Conservation (phyloP, 2,329 filamentous ascomycete genomes). For the Arachnomyces sp. region DNA sequence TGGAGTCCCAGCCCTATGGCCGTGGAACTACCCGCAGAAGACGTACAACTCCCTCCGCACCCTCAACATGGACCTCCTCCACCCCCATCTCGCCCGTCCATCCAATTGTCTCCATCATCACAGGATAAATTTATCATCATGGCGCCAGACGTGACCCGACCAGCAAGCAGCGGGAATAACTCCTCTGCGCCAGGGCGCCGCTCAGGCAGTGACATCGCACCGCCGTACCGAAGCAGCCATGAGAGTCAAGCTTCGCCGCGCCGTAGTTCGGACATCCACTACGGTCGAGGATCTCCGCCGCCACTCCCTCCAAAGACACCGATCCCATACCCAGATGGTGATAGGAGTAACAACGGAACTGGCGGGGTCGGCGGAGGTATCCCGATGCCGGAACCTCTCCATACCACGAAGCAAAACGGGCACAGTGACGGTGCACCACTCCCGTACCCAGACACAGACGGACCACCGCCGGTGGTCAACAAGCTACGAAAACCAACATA, state of each 20-base stretch:
- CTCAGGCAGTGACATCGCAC: conserved; percentile 19
- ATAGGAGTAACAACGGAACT: conserved; percentile 19
- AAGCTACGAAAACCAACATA: conserved; percentile 79
- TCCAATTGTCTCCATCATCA: conserved; percentile 40
- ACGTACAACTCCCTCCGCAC: conserved; percentile 33
- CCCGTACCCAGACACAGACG: conserved; percentile 76
- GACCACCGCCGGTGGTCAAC: conserved; percentile 75
- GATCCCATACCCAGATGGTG: conserved; percentile 46
- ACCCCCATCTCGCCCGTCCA: conserved; percentile 15
- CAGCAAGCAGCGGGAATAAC: conserved; percentile 24
- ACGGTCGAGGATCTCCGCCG: conserved; percentile 43
- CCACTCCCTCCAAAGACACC: conserved; percentile 73
- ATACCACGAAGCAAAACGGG: conserved; percentile 18
- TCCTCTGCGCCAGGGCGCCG: conserved; percentile 21
- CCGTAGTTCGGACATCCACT: conserved; percentile 27
- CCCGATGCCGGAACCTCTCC: conserved; percentile 30
- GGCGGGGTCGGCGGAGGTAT: conserved; percentile 11
- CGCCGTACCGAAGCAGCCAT: conserved; percentile 29
- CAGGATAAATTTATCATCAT: conserved; percentile 62
- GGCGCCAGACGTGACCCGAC: conserved; percentile 49
- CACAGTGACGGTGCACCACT: conserved; percentile 31
- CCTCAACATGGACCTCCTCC: conserved; percentile 19
- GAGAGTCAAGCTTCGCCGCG: conserved; percentile 27
- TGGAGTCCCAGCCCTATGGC: conserved; percentile 26
- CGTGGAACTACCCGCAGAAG: conserved; percentile 54